Base-by-base conservation (phyloP, 495 filamentous ascomycete species). In the Penicillium antarcticum region DNA sequence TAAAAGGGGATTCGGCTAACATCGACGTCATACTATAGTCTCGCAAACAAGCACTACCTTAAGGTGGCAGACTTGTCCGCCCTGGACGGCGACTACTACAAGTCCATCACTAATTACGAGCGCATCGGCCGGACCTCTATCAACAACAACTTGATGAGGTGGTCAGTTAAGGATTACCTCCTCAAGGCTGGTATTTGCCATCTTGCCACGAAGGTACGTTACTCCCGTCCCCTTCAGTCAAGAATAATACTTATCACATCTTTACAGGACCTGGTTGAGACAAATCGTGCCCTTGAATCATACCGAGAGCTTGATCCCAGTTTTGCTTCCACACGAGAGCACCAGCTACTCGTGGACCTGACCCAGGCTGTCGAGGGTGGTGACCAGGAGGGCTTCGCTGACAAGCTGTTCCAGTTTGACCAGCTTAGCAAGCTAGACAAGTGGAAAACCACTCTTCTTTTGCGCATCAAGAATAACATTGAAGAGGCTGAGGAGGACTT, bases 151-250 rank as follows among this genome's bases (percentile, higher is more conserved):
- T 66, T 91, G 53, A 91, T 95, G 89, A 89, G 84, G 60, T 96
- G 86, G 81, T 89, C 84, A 13, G 86, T 96, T 48, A 96, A 96
- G 68, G 88, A 95, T 44, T 95, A 96, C 71, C 87, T 95, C 66
- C 73, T 96, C 52, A 95, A 96, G 75, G 88, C 89, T 0, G 90
- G 89, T 33, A 83, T 97, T 44, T 92, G 88, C 69, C 82, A 87
- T 55, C 76, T 95, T 33, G 88, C 89, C 47, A 81, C 81, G 37
- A 82, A 82, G 55, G 80, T 80, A 67, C 21, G 73, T 61, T 9
- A 5, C 32, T 34, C 3, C 4, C 10, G 17, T 29, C 5, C 23
- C 23, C 36, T 1, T 10, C 7, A 4, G 23, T 16, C 5, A 21
- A 2, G n/a, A 10, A 29, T 8, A 29, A 29, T 29, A 7, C 26